Base-by-base conservation (phyloP, 305 asterid species). In the Fraxinus floribunda region DNA sequence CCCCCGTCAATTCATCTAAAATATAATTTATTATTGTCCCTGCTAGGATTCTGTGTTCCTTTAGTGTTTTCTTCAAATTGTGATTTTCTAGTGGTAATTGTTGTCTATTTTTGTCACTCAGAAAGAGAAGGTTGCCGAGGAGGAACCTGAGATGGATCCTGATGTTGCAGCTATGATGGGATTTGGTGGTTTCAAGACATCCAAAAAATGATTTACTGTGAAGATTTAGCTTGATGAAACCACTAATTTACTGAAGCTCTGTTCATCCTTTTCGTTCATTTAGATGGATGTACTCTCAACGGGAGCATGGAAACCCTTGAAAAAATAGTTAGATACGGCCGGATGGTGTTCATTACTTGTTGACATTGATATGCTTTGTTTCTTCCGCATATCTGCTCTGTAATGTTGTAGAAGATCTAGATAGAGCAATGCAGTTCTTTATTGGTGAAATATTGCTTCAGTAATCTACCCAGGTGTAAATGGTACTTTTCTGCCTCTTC, bases 81-180 rank as follows among this genome's bases (percentile, higher is more conserved):
- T 74, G 36, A 64, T 26, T 79, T 39, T 44, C 57, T 76, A 60
- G 80, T 82, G 49, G 38, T 38, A 35, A 82, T 82, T 35, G 35
- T 29, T 38, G 30, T 29, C 60, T 72, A 64, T 41, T 78, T 78
- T 66, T 60, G 68, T 49, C 84, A 5, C 76, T 41, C 95, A 93
- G 99, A 92, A 89, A 86, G 96, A 95, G 87, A 94, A 93, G 91
- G 89, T 88, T 6, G 80, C 81, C 22, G 99, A 91, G 86, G 97
- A 95, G 86, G 98, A 95, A 85, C 94, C 95, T 5, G 99, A 93
- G 85, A 82, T 93, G 7, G 98, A 95, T 90, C 91, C 97, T 24
- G 99, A 95, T 66, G 90, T 95, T 77, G 97, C 99, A 15, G 92
- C 95, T 76, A 85, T 92, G 97, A 95, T 95, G 99, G 99, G 99